Evolutionary conservation across 164 flowering plant species (phyloP).

Genomic region (Vitis amurensis): DNA sequence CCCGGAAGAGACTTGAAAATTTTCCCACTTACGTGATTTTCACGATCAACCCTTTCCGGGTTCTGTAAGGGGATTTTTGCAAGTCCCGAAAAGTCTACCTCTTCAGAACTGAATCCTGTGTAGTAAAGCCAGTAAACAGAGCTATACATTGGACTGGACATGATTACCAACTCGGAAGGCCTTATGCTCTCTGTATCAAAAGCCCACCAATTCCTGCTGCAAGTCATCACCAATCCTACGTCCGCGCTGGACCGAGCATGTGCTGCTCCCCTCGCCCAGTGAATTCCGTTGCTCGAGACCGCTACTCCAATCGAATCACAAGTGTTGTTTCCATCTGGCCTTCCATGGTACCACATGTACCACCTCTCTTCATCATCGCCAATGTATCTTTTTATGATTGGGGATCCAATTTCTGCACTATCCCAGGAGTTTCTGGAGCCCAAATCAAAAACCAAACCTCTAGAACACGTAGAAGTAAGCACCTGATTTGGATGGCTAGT

Average conservation of each 20-base stretch:
- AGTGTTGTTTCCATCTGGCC: constrained; percentile 12
- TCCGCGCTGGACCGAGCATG: constrained; percentile 40
- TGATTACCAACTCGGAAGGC: constrained; percentile 71
- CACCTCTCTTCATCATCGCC: constrained; percentile 89
- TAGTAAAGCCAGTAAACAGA: constrained; percentile 93
- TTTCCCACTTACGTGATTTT: neutral
- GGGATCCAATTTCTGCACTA: constrained; percentile 62
- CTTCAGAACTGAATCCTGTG: constrained; percentile 59
- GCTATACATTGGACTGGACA: constrained; percentile 66
- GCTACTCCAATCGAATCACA: constrained; percentile 70
- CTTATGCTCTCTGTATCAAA: constrained; percentile 65
- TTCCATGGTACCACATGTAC: constrained; percentile 94
- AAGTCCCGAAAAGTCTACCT: constrained; percentile 28
- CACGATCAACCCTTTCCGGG: constrained; percentile 28
- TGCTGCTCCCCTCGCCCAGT: constrained; percentile 71
- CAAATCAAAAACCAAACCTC: constrained; percentile 70
- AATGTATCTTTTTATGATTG: constrained; percentile 78
- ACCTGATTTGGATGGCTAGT: too few relatives aligned
- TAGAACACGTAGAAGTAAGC: constrained; percentile 23
- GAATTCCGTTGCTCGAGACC: constrained; percentile 78
- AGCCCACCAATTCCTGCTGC: constrained; percentile 86
- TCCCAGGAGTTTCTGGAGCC: constrained; percentile 66
- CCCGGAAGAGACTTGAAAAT: constrained; percentile 67
- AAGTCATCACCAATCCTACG: constrained; percentile 62
- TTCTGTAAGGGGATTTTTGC: constrained; percentile 15